A percentile compares a stretch with the other conserved stretches of the same genome.
phyloP scores from a whole-genome alignment of 345 rosid species.

The Acer yangbiense region DNA sequence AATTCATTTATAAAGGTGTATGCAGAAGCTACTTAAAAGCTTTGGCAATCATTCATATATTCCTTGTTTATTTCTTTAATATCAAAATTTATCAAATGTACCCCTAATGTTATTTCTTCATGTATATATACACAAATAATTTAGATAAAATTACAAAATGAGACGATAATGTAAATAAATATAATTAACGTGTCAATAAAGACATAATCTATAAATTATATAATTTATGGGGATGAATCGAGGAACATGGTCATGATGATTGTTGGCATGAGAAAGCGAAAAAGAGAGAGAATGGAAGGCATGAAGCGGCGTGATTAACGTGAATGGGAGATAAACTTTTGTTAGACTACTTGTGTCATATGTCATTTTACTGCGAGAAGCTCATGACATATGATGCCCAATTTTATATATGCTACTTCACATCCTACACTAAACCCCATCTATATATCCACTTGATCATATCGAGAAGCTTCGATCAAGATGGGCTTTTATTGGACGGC shows the following conservation, averaged over 20 bases:
- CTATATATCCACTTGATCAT: background rate
- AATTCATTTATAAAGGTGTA: too few relatives aligned
- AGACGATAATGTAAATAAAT: too few relatives aligned
- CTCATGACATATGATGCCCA: slow-evolving; percentile 38
- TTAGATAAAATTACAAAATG: too few relatives aligned
- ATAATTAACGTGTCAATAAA: too few relatives aligned
- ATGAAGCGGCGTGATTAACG: slow-evolving; percentile 52
- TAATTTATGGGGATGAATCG: background rate
- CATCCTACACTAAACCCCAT: background rate
- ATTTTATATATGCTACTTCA: slow-evolving; percentile 20
- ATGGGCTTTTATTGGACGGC: background rate
- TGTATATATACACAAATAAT: too few relatives aligned
- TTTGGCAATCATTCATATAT: too few relatives aligned
- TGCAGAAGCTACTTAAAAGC: too few relatives aligned
- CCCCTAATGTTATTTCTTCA: too few relatives aligned
- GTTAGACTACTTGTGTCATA: slow-evolving; percentile 26
- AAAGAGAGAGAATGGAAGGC: slow-evolving; percentile 17
- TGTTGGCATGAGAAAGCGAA: background rate
- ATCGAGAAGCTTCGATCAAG: background rate
- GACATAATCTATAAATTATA: too few relatives aligned
- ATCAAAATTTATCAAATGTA: too few relatives aligned
- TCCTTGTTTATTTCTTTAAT: too few relatives aligned
- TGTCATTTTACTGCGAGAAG: slow-evolving; percentile 50
- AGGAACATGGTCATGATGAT: background rate
- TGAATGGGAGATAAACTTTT: slow-evolving; percentile 36